Conservation (phyloP, 305 asterid genomes). For the Solanum hybrid region DNA sequence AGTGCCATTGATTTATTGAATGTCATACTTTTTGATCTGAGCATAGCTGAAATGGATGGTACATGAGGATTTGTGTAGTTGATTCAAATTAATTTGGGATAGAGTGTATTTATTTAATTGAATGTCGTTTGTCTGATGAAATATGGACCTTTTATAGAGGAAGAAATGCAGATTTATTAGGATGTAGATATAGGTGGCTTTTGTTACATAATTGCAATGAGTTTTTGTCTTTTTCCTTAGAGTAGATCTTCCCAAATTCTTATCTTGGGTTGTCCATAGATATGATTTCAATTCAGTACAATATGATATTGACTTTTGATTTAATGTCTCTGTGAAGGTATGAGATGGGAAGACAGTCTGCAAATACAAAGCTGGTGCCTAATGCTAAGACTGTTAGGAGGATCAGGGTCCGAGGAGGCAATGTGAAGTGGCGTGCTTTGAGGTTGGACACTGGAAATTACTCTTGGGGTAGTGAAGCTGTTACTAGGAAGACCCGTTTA, state of each 20-base stretch:
- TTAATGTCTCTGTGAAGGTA: constrained; percentile 13
- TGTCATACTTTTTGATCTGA: not conserved
- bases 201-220: not conserved
- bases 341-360: constrained; percentile 25
- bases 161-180: not conserved
- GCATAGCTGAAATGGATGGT: not conserved
- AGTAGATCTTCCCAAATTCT: not conserved
- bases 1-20: not conserved
- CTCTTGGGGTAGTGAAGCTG: constrained; percentile 28
- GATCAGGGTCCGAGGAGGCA: constrained; percentile 26
- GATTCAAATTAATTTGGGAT: not conserved
- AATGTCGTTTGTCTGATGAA: not conserved
- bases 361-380: constrained; percentile 19
- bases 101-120: not conserved
- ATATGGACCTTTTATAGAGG: not conserved
- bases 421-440: constrained; percentile 28
- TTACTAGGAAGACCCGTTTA: constrained; percentile 23
- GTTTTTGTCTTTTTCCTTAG: not conserved
- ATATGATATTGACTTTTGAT: not conserved
- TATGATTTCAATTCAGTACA: not conserved
- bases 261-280: not conserved
- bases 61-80: not conserved
- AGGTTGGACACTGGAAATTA: constrained; percentile 29
- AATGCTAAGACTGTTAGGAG: constrained; percentile 23
- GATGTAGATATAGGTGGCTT: not conserved